Evolutionary conservation across 495 filamentous ascomycete genomes (phyloP).

Genomic region (Hyaloscypha bicolor): DNA sequence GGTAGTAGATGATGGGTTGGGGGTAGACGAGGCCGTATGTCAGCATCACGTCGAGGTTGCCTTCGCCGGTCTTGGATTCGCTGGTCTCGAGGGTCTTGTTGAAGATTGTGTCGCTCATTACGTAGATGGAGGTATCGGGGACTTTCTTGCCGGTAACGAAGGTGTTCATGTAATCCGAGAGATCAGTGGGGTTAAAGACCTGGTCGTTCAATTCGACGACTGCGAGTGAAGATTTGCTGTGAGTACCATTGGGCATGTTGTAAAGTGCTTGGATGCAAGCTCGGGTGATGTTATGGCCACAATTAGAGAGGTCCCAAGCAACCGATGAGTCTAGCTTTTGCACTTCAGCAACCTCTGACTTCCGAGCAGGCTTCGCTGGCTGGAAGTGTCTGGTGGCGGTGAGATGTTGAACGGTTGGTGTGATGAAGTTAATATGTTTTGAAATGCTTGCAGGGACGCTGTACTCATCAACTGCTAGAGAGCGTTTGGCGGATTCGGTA

Average conservation of each 20-base stretch:
- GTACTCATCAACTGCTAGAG: conserved; percentile 33
- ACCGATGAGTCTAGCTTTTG: background rate
- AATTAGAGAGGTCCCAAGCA: conserved; percentile 31
- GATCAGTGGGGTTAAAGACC: background rate
- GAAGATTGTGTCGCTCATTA: background rate
- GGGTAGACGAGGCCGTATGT: conserved; percentile 1
- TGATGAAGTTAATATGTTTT: conserved; percentile 32
- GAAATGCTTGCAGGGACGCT: conserved; percentile 27
- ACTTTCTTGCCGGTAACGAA: conserved; percentile 1
- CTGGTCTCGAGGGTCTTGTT: background rate
- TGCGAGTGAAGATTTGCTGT: conserved; percentile 3
- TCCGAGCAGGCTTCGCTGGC: background rate
- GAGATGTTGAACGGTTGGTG: conserved; percentile 22
- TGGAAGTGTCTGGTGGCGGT: background rate
- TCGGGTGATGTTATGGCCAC: conserved; percentile 5
- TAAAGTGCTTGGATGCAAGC: conserved; percentile 22
- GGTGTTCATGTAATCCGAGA: background rate
- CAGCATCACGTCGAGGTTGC: background rate
- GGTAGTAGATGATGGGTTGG: background rate
- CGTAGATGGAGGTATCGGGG: background rate
- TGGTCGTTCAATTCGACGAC: conserved; percentile 8
- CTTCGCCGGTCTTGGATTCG: background rate
- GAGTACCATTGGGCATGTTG: conserved; percentile 16
- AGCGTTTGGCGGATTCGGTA: conserved; percentile 10
- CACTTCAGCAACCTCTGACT: background rate